Percentiles rank a stretch among this genome's conserved stretches.
These are phyloP conservation scores for Lactarius sp. DNA, from an alignment of 768 basidiomycete species.

Conservation along the genomic window DNA sequence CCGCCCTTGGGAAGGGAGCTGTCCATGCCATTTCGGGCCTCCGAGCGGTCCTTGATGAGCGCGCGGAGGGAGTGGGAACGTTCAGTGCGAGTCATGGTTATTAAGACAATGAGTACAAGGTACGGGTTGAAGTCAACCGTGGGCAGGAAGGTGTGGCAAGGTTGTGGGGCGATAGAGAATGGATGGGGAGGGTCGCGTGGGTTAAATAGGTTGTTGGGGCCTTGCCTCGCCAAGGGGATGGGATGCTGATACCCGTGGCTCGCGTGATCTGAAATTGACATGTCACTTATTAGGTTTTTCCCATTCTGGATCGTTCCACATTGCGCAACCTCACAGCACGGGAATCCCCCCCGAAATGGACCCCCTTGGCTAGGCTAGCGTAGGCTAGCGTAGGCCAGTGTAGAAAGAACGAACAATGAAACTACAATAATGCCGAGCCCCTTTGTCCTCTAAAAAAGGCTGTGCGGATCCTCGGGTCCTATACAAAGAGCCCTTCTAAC, in stretches of 20 bases:
- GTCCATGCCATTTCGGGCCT: constrained; percentile 72
- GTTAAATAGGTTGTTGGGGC: constrained; percentile 8
- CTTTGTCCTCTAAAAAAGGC: neutral
- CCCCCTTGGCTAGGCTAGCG: neutral
- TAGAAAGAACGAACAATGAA: neutral
- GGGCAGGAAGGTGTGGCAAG: neutral
- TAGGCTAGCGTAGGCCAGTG: neutral
- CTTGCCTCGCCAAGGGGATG: constrained; percentile 5
- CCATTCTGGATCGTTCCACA: neutral
- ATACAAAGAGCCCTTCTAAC: no score
- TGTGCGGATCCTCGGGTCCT: neutral
- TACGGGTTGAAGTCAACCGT: neutral
- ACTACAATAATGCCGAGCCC: no score
- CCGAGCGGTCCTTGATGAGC: constrained; percentile 69
- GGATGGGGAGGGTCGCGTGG: neutral
- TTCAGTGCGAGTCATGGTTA: constrained; percentile 75
- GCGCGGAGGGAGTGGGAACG: constrained; percentile 70
- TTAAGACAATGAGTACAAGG: neutral
- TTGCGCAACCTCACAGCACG: neutral
- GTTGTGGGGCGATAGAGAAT: neutral
- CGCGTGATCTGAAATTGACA: constrained; percentile 1
- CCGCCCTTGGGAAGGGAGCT: constrained; percentile 71
- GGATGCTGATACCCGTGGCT: constrained; percentile 5
- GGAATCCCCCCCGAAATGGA: neutral
- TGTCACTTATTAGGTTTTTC: neutral